Evolutionary conservation across 148 eudicot genomes (phyloP), one percentile per base, ranked within the genome.

Genomic region (Dysphania ambrosioides): DNA sequence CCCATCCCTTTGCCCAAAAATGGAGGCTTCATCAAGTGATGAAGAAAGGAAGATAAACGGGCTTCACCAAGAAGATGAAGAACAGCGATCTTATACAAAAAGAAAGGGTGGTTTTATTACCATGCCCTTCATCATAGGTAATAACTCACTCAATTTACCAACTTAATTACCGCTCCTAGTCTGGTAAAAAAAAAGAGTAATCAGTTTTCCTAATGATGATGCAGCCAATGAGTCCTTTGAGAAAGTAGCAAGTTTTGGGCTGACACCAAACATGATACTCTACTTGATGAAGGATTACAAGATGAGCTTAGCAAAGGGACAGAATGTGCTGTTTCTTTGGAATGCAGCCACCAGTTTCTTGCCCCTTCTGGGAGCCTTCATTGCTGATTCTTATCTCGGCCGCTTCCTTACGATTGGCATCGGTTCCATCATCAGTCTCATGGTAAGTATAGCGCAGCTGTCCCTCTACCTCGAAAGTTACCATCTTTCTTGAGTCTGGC

Each of bases 121-220:
- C 30, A 87, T 93, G 96, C 97, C 97, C 23, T 93, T 93, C 82
- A 93, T 93, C 81, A 90, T 93, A 75, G 96, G 96, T 90, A 88
- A 49, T 0, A 2, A 13, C 15, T 44, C 15, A 6, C 49, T 18
- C 24, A 3, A 15, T 12, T 44, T 44, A 15, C 21, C 16, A 44
- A 10, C 49, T 3, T 44, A 13, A 41, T 13, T 41, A 41, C 11
- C 51, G 21, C 15, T 16, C 2, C 51, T 10, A 44, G 12, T 44
- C 3, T 13, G 2, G 15, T 44, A 44, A 15, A 16, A 12, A 44
- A 44, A 1, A 44, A 4, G 3, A 13, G 9, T 42, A 44, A 44
- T 12, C 12, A 12, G 5, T 44, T 44, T 13, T n/a, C n/a, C n/a
- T 16, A 44, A 44, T 11, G 12, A 0, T 44, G 51, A 44, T 19